Evolutionary conservation across 139 green algal species (phyloP), one percentile per base, ranked within the genome.

Genomic region (Chlorella sorokiniana): DNA sequence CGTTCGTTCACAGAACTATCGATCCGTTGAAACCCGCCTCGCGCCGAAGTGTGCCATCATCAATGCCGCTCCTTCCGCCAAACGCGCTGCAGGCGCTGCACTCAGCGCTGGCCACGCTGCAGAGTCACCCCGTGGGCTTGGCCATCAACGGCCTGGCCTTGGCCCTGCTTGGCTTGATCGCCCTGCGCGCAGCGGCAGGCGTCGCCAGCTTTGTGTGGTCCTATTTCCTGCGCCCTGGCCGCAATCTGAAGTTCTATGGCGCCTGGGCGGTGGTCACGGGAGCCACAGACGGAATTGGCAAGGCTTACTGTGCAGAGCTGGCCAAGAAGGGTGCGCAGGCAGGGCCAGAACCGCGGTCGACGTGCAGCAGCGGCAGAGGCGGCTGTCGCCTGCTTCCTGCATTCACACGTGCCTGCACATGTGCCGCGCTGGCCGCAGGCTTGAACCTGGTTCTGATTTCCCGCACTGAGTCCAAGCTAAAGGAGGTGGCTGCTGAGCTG

Each of bases 261-360:
- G 20, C 18, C 2, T 95, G 90, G 90, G 94, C 93, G 1, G 85
- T 97, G 10, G 89, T 97, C 8, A 97, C 94, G 1, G 94, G 94
- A 2, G 87, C 86, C 11, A 97, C 93, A 2, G 94, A 97, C 69
- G 94, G 94, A 62, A 97, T 97, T 51, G 94, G 94, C 44, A 86
- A 89, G 48, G 93, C 90, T 25, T 92, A 94, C 79, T 78, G 69
- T 31, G 63, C 89, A 37, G 85, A 85, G 45, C 87, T 97, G 40
- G 93, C 79, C 0, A 41, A 56, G 44, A 70, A 85, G 40, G 63
- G 81, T 78, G 45, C 4, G 54, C 64, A 45, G 33, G 8, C 35
- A 31, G 18, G 16, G 56, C 18, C 56, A 65, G 16, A n/a, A n/a
- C 11, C 35, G 61, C 3, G 3, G 61, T 68, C 14, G 48, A 59